These are phyloP conservation scores for Penicillium silybi DNA, from an alignment of 495 filamentous ascomycete genomes.

Conservation along the genomic window DNA sequence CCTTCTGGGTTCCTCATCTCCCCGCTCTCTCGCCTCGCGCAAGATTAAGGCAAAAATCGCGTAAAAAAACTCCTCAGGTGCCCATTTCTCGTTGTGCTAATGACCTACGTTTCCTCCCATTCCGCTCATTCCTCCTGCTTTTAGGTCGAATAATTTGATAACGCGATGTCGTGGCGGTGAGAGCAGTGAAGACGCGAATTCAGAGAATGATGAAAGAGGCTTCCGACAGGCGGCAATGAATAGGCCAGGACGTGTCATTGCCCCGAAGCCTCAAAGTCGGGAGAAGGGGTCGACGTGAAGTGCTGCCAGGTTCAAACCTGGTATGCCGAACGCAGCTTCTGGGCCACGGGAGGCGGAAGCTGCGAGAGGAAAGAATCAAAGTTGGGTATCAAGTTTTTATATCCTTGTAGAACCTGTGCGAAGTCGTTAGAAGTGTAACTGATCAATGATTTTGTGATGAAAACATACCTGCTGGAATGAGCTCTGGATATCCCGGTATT, in stretches of 20 bases:
- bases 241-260: not conserved
- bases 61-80: conserved; percentile 10
- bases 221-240: not conserved
- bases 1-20: not conserved
- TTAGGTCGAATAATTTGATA: conserved; percentile 12
- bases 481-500: conserved; percentile 47
- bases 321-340: conserved; percentile 47
- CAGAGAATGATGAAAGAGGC: not conserved
- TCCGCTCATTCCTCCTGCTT: conserved; percentile 14
- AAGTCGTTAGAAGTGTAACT: conserved; percentile 5
- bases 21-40: not conserved
- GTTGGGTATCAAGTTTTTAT: conserved; percentile 79
- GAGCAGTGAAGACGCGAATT: conserved; percentile 7
- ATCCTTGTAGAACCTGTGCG: conserved; percentile 71
- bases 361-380: conserved; percentile 75
- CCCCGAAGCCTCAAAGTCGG: not conserved
- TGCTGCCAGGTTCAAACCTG: conserved; percentile 30
- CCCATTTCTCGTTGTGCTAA: conserved; percentile 11
- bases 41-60: conserved; percentile 6
- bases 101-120: conserved; percentile 12
- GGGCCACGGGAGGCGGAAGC: conserved; percentile 59
- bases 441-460: too few relatives aligned
- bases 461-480: conserved; percentile 51
- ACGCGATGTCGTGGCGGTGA: not conserved
- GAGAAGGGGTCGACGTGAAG: not conserved